Evolutionary conservation across 257 asterid species (phyloP).

Genomic region (Capsicum chinense): DNA sequence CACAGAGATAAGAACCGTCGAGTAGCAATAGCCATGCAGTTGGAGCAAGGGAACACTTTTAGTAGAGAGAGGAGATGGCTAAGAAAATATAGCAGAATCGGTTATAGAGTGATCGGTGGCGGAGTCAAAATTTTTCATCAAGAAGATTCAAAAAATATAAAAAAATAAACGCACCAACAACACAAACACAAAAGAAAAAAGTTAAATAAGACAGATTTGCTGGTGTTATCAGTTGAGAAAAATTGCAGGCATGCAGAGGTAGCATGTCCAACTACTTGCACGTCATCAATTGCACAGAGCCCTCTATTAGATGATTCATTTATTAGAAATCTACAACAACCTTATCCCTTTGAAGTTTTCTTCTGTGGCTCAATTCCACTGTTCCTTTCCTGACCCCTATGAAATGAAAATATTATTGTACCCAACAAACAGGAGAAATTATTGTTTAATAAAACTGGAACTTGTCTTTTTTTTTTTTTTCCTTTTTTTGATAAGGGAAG

Average conservation of each 20-base stretch:
- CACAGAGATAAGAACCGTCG: background rate
- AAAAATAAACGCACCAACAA: no score
- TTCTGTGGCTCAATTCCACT: background rate
- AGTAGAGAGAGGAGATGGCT: no score
- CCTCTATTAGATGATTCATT: background rate
- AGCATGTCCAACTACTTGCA: background rate
- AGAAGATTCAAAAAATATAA: no score
- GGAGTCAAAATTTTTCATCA: no score
- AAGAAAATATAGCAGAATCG: no score
- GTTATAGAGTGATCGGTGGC: no score
- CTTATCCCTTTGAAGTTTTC: background rate
- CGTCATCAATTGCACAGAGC: background rate
- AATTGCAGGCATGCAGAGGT: background rate
- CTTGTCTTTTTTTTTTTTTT: background rate
- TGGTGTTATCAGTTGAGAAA: background rate
- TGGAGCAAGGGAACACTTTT: background rate
- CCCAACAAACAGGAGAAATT: no score
- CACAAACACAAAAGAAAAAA: no score
- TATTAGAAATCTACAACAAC: no score
- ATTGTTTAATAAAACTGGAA: no score
- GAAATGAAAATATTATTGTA: background rate
- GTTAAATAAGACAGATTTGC: background rate
- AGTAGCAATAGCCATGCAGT: background rate
- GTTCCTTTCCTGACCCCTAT: background rate
- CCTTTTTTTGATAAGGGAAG: background rate